These are phyloP conservation scores for Knufia petricola DNA, from an alignment of 2,329 filamentous ascomycete species.

Conservation along the genomic window DNA sequence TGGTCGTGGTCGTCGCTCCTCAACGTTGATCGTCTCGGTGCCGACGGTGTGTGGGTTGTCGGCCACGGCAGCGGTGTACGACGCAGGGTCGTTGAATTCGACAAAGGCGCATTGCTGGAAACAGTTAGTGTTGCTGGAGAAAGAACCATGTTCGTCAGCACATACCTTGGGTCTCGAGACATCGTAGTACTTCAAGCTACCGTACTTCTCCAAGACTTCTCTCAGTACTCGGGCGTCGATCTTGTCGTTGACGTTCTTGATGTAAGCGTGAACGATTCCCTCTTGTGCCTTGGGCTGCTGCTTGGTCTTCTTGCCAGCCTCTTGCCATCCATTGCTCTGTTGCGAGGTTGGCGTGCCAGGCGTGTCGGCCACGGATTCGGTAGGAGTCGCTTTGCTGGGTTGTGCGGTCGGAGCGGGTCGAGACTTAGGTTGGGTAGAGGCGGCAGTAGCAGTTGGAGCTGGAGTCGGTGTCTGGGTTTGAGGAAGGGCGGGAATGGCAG, in stretches of 20 bases:
- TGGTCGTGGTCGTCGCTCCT: conserved; percentile 74
- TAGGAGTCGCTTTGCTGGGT: conserved; percentile 29
- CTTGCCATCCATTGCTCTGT: conserved; percentile 65
- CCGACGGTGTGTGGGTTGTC: conserved; percentile 81
- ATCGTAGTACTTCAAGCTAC: conserved; percentile 55
- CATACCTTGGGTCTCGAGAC: conserved; percentile 65
- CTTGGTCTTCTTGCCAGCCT: conserved; percentile 74
- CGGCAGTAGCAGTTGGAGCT: conserved; percentile 26
- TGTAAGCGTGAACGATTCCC: conserved; percentile 73
- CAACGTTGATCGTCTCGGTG: conserved; percentile 72
- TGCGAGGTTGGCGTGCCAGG: conserved; percentile 40
- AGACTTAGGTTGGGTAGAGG: conserved; percentile 24
- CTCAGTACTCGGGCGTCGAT: conserved; percentile 66
- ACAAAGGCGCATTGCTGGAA: conserved; percentile 89
- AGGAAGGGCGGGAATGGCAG: conserved; percentile 31
- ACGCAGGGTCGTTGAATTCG: conserved; percentile 73
- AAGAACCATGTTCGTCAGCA: conserved; percentile 1
- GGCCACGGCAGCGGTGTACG: conserved; percentile 70
- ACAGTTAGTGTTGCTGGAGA: conserved; percentile 15
- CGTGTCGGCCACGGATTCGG: conserved; percentile 28
- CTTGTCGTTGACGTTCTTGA: conserved; percentile 91
- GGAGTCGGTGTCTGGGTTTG: conserved; percentile 27
- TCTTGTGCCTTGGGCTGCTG: conserved; percentile 57
- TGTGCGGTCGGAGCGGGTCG: conserved; percentile 26
- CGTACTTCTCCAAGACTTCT: conserved; percentile 59